Evolutionary conservation across 495 filamentous ascomycete genomes (phyloP), one percentile per base, ranked within the genome.

Genomic region (Trypethelium eluteriae): DNA sequence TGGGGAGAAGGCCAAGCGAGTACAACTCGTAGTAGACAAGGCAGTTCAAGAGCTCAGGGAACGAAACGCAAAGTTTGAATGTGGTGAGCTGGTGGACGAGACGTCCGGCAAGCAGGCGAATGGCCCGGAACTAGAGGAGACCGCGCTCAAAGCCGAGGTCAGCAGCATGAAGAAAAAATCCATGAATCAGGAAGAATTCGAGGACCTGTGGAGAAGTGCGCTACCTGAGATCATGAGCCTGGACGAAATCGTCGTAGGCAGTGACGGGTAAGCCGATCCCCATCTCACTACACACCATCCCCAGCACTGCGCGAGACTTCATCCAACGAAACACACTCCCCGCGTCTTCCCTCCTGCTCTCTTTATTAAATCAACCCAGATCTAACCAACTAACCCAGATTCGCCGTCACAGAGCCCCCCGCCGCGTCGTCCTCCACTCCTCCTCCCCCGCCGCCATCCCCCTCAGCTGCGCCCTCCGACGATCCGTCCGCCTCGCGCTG

Each of bases 401-500:
- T 82, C 79, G 79, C 79, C 69, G 80, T 85, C 74, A 85, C 86
- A 94, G 92, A 93, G 65, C 64, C 73, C 68, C 68, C 65, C 64
- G 76, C 74, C 76, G 76, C 79, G 78, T 80, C 76, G 79, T 81
- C 79, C 84, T 91, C 80, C 82, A 84, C 67, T 82, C 86, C 78
- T 84, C 80, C 81, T 96, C 92, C 80, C 88, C 94, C 87, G 86
- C 91, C 83, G 83, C 88, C 72, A 81, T 98, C 86, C 83, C 92
- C 79, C 81, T 96, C 87, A 73, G 77, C 80, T 99, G 95, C 81
- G 85, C 90, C 80, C 71, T 93, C 90, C 85, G 85, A 81, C 86
- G 93, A 81, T 92, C 91, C 80, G 79, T 95, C 84, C 85, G 90
- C 81, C 88, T 89, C 86, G 85, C 93, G 83, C 77, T 96, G 90